These are phyloP conservation scores for Brassica hybrid DNA, from an alignment of 441 rosid genomes.

Conservation along the genomic window DNA sequence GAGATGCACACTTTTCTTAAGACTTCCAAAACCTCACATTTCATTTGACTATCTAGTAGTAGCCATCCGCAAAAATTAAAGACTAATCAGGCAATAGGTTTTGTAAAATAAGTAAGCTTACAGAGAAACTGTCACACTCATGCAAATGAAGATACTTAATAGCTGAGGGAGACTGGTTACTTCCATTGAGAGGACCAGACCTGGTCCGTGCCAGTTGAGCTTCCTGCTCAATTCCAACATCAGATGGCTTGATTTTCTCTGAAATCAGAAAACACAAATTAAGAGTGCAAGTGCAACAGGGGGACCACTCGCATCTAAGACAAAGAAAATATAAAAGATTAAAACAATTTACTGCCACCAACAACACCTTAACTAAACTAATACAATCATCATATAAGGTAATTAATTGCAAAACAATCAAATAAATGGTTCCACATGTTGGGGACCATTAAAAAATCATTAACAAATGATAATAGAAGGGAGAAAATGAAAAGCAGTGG, in stretches of 20 bases:
- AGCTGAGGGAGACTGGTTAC: constrained; percentile 52
- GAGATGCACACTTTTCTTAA: constrained; percentile 10
- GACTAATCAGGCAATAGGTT: constrained; percentile 8
- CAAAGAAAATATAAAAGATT: neutral
- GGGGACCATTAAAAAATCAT: constrained; percentile 4
- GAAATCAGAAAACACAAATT: constrained; percentile 38
- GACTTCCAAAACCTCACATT: neutral
- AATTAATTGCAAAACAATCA: constrained; percentile 27
- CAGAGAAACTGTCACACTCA: constrained; percentile 92
- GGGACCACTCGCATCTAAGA: constrained; percentile 10
- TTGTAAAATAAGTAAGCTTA: constrained; percentile 50
- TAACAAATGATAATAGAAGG: neutral
- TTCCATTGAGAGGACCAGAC: constrained; percentile 65
- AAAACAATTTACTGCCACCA: neutral
- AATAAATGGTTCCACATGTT: constrained; percentile 25
- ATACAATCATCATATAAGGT: constrained; percentile 22
- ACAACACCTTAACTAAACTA: constrained; percentile 30
- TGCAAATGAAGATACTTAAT: constrained; percentile 87
- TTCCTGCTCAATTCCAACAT: constrained; percentile 93
- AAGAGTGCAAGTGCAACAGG: neutral
- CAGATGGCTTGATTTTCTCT: constrained; percentile 93
- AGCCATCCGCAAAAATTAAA: neutral
- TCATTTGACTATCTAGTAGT: neutral
- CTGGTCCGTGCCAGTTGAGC: constrained; percentile 74
- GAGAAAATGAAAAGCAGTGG: neutral